Evolutionary conservation across 2,329 filamentous ascomycete species (phyloP).

Genomic region (Mycosphaerella sp.): DNA sequence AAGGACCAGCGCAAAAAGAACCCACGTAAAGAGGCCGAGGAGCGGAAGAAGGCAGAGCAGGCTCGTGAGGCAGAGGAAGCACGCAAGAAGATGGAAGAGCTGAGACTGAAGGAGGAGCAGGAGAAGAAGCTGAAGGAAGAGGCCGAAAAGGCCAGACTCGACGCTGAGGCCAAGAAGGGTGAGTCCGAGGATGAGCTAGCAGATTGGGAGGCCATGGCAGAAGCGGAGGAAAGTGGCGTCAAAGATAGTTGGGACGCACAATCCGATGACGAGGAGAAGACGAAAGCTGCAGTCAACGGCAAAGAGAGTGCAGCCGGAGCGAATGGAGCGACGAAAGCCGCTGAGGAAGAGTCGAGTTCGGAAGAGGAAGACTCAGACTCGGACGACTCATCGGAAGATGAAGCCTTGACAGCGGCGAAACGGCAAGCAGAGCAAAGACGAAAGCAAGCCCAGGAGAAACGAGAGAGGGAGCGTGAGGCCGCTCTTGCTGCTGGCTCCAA

Average conservation of each 20-base stretch:
- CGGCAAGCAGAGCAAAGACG: slow-evolving; percentile 71
- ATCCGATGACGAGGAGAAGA: slow-evolving; percentile 59
- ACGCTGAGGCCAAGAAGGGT: slow-evolving; percentile 61
- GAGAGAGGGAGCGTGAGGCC: slow-evolving; percentile 85
- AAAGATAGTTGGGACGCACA: slow-evolving; percentile 96
- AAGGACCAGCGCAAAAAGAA: slow-evolving; percentile 71
- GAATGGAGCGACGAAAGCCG: slow-evolving; percentile 21
- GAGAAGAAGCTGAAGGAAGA: slow-evolving; percentile 74
- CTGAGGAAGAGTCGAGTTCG: slow-evolving; percentile 28
- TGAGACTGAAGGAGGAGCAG: slow-evolving; percentile 51
- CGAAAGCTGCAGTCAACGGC: slow-evolving; percentile 34
- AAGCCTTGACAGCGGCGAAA: slow-evolving; percentile 62
- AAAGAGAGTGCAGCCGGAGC: slow-evolving; percentile 32
- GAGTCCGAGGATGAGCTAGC: slow-evolving; percentile 62
- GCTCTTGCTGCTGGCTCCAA: slow-evolving; percentile 85
- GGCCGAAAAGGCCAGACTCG: slow-evolving; percentile 62
- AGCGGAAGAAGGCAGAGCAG: slow-evolving; percentile 37
- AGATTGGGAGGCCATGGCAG: slow-evolving; percentile 82
- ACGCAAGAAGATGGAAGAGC: slow-evolving; percentile 51
- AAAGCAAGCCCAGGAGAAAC: slow-evolving; percentile 78
- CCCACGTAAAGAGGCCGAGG: slow-evolving; percentile 55
- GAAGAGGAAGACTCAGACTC: slow-evolving; percentile 44
- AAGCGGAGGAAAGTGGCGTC: slow-evolving; percentile 64
- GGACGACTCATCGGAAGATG: slow-evolving; percentile 53
- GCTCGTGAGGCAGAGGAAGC: slow-evolving; percentile 49